A percentile compares a stretch with the other conserved stretches of the same genome.
Conservation (phyloP, 2,329 filamentous ascomycete species). For the Claviceps sp. region DNA sequence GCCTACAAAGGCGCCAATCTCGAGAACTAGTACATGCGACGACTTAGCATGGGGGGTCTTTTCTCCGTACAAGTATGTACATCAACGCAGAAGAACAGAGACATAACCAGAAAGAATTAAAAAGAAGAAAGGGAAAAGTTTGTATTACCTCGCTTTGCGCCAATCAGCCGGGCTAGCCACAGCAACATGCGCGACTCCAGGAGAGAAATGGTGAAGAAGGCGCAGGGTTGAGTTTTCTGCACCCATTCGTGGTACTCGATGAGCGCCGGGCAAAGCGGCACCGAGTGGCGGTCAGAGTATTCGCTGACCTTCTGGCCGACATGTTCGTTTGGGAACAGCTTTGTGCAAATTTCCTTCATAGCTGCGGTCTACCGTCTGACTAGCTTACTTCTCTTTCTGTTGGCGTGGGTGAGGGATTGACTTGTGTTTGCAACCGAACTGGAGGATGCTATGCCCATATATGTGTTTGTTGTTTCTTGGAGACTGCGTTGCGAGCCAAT, state of each 20-base stretch:
- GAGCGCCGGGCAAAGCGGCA: neutral
- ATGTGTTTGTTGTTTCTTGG: too few species aligned
- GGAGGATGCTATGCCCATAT: too few species aligned
- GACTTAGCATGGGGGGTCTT: too few species aligned
- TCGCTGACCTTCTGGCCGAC: conserved; percentile 6
- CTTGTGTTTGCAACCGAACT: too few species aligned
- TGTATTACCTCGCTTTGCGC: neutral
- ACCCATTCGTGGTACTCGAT: conserved; percentile 4
- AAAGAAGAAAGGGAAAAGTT: neutral
- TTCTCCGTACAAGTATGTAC: too few species aligned
- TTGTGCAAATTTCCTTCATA: neutral
- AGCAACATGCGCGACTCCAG: conserved; percentile 6
- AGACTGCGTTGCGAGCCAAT: too few species aligned
- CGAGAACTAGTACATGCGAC: neutral
- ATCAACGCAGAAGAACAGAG: neutral
- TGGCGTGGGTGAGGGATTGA: neutral
- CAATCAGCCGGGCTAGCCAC: conserved; percentile 2
- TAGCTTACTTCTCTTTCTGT: neutral
- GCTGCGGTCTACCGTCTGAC: neutral
- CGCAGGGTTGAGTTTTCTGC: conserved; percentile 2
- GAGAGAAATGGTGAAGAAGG: conserved; percentile 5
- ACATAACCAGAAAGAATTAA: neutral
- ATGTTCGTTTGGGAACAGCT: conserved; percentile 6
- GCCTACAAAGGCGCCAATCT: conserved; percentile 3
- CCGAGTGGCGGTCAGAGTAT: conserved; percentile 5